Evolutionary conservation across 2,329 filamentous ascomycete genomes (phyloP).

Genomic region (Aspergillus sp.): DNA sequence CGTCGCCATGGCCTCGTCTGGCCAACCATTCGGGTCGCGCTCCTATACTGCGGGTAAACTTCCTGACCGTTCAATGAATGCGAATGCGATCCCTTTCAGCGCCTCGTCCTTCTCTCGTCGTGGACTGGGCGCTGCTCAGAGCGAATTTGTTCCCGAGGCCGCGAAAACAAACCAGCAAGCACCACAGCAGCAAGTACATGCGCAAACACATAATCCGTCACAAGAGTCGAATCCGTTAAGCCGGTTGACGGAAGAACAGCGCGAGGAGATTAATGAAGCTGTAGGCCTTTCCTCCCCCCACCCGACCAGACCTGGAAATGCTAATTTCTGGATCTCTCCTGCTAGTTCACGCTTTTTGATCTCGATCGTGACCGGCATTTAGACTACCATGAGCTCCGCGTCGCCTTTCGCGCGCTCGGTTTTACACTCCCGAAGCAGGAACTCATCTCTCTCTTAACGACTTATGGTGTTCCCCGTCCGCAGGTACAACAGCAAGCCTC

Average conservation of each 20-base stretch:
- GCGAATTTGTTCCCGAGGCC: constrained; percentile 29
- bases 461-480: constrained; percentile 72
- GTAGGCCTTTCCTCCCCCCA: constrained; percentile 53
- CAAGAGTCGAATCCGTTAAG: constrained; percentile 52
- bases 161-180: constrained; percentile 30
- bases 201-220: constrained; percentile 44
- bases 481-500: constrained; percentile 47
- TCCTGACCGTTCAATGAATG: constrained; percentile 48
- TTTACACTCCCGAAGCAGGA: constrained; percentile 88
- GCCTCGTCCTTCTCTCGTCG: constrained; percentile 45
- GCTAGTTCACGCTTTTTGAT: constrained; percentile 89
- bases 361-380: constrained; percentile 92
- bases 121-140: constrained; percentile 28
- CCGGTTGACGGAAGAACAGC: constrained; percentile 78
- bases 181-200: constrained; percentile 38
- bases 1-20: constrained; percentile 50
- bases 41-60: constrained; percentile 54
- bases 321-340: neutral
- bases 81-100: constrained; percentile 45
- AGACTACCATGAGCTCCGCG: constrained; percentile 97
- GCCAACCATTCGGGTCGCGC: constrained; percentile 57
- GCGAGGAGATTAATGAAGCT: constrained; percentile 90
- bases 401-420: constrained; percentile 90
- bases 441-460: constrained; percentile 75
- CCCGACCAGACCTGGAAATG: neutral